Conservation (phyloP, 1,284 basidiomycete species). For the Earliella scabrosa region DNA sequence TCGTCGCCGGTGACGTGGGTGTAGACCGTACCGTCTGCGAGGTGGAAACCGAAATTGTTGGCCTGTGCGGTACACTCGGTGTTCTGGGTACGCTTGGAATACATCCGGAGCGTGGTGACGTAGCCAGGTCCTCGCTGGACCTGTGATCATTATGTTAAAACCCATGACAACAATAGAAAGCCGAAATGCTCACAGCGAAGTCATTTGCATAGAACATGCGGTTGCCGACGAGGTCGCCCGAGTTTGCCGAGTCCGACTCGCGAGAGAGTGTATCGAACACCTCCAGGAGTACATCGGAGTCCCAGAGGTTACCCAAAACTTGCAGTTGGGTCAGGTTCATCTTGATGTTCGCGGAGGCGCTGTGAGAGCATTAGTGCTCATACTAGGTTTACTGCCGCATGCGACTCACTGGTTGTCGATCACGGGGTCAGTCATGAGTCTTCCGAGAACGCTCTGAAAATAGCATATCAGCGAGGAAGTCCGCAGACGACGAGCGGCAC, state of each 20-base stretch:
- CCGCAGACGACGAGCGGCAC: no score
- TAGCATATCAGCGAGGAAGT: no score
- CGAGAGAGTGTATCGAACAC: constrained; percentile 46
- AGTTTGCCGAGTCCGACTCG: constrained; percentile 53
- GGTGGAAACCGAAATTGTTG: constrained; percentile 72
- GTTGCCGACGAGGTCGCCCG: constrained; percentile 62
- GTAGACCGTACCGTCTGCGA: constrained; percentile 66
- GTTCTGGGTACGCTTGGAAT: constrained; percentile 62
- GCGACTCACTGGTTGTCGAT: constrained; percentile 56
- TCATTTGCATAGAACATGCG: constrained; percentile 70
- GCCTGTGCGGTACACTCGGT: constrained; percentile 69
- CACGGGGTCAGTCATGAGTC: constrained; percentile 67
- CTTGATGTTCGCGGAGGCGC: constrained; percentile 58
- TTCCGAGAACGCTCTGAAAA: constrained; percentile 57
- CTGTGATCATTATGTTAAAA: constrained; percentile 33
- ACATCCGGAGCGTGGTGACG: constrained; percentile 70
- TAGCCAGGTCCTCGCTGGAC: constrained; percentile 64
- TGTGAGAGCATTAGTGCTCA: constrained; percentile 25
- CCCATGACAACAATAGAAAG: neutral
- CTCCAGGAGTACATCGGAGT: constrained; percentile 45
- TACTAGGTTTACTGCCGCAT: neutral
- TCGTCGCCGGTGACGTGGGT: constrained; percentile 67
- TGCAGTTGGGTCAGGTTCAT: constrained; percentile 59
- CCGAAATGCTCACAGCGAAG: constrained; percentile 55
- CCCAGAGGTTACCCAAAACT: constrained; percentile 56